Evolutionary conservation across 2,329 filamentous ascomycete genomes (phyloP).

Genomic region (Beauveria caledonica): DNA sequence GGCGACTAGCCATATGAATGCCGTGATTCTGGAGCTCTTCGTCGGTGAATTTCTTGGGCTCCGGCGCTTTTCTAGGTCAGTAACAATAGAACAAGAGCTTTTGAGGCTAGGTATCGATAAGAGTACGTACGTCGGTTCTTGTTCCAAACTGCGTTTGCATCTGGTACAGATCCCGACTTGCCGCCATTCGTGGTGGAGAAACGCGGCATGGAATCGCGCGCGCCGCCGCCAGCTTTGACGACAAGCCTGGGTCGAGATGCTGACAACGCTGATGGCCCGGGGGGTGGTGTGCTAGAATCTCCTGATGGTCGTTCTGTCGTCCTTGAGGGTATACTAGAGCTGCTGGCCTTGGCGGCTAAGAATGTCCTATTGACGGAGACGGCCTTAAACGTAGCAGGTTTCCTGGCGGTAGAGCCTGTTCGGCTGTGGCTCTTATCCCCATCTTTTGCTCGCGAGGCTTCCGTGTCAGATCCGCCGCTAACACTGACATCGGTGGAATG

Average conservation of each 20-base stretch:
- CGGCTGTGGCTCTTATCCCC: constrained; percentile 52
- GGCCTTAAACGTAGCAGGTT: constrained; percentile 71
- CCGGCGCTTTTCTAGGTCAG: constrained; percentile 41
- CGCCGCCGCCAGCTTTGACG: constrained; percentile 60
- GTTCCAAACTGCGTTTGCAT: constrained; percentile 75
- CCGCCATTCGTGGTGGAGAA: constrained; percentile 41
- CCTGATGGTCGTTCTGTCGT: constrained; percentile 41
- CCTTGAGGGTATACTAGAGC: constrained; percentile 38
- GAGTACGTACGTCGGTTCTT: constrained; percentile 67
- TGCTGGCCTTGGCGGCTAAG: constrained; percentile 58
- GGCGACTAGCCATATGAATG: constrained; percentile 72
- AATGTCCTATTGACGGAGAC: constrained; percentile 83
- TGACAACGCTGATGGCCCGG: constrained; percentile 37
- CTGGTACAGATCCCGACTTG: constrained; percentile 54
- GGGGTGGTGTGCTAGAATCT: constrained; percentile 38
- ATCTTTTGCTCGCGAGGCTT: constrained; percentile 55
- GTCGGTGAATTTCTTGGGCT: constrained; percentile 76
- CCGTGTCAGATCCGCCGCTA: constrained; percentile 70
- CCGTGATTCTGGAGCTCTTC: constrained; percentile 82
- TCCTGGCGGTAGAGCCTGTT: constrained; percentile 56
- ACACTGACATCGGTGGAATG: constrained; percentile 59
- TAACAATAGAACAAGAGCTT: background rate
- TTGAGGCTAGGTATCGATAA: background rate
- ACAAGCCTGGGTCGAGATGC: constrained; percentile 63
- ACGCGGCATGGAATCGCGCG: constrained; percentile 43